A percentile compares a stretch with the other conserved stretches of the same genome.
Conservation (phyloP, 176 grass and related monocot species). For the Oryza nivara region DNA sequence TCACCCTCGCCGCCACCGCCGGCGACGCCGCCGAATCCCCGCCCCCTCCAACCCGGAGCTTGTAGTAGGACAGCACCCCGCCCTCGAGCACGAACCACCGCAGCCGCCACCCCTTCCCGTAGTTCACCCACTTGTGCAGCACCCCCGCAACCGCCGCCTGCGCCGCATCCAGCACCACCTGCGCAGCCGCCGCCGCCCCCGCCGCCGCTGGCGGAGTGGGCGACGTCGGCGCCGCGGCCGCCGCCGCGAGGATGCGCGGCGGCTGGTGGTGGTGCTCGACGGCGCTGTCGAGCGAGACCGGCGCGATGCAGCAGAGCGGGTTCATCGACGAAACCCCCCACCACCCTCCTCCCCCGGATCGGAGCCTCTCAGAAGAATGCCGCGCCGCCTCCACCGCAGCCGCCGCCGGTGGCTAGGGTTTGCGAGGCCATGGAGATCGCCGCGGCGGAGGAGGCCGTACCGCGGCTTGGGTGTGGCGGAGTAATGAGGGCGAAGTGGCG, state of each 20-base stretch:
- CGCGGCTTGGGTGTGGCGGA: not conserved
- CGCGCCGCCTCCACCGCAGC: not conserved
- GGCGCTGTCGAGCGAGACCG: constrained; percentile 68
- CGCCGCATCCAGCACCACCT: not conserved
- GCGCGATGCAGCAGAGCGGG: constrained; percentile 88
- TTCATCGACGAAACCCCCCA: constrained; percentile 47
- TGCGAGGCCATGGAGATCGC: constrained; percentile 41
- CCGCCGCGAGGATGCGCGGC: constrained; percentile 39
- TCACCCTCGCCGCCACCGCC: constrained; percentile 52
- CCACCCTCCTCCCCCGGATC: constrained; percentile 29
- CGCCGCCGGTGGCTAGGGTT: constrained; percentile 28
- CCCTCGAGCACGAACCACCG: constrained; percentile 89
- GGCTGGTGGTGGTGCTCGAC: constrained; percentile 31
- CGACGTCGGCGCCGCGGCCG: not conserved
- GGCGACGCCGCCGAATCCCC: constrained; percentile 20
- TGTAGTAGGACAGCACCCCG: constrained; percentile 90
- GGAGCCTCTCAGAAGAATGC: not conserved
- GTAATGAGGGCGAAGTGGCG: constrained; percentile 1
- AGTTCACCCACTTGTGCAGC: constrained; percentile 98
- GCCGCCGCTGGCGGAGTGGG: not conserved
- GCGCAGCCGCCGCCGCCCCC: not conserved
- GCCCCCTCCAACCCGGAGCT: constrained; percentile 63
- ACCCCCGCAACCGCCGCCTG: constrained; percentile 50
- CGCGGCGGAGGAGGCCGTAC: constrained; percentile 9
- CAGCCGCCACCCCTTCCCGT: constrained; percentile 87